These are phyloP conservation scores for Sphaerostilbella broomeana DNA, from an alignment of 2,329 filamentous ascomycete species.

Conservation along the genomic window DNA sequence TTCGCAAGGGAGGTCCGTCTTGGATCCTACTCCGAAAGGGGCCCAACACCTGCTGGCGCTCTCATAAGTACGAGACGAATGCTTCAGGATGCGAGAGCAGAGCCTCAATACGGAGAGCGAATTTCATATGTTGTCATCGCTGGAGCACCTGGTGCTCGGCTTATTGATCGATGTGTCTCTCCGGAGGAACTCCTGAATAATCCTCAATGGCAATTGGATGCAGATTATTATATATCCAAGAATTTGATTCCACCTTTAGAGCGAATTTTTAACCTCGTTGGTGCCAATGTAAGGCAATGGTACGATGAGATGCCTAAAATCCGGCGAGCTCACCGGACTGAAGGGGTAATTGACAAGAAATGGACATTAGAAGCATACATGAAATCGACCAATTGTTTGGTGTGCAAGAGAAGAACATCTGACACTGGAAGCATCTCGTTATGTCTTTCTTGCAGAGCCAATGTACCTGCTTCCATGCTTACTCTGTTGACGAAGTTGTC, in stretches of 20 bases:
- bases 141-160: constrained; percentile 74
- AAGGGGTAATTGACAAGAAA: constrained; percentile 35
- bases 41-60: constrained; percentile 76
- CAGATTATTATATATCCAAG: constrained; percentile 95
- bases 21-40: constrained; percentile 73
- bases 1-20: constrained; percentile 90
- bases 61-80: constrained; percentile 81
- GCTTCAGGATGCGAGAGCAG: constrained; percentile 76
- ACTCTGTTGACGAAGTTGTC: constrained; percentile 56
- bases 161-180: constrained; percentile 84
- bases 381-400: constrained; percentile 68
- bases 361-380: constrained; percentile 92
- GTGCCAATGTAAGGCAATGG: constrained; percentile 84
- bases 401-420: constrained; percentile 47
- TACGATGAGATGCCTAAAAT: constrained; percentile 96
- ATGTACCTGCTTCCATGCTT: constrained; percentile 55
- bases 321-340: constrained; percentile 53
- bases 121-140: constrained; percentile 91
- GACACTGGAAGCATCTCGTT: constrained; percentile 33
- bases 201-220: constrained; percentile 73
- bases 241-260: constrained; percentile 93
- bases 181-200: constrained; percentile 76
- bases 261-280: constrained; percentile 92
- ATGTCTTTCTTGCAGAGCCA: constrained; percentile 50
- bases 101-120: constrained; percentile 91